phyloP scores from a whole-genome alignment of 345 rosid species.

The Dipteronia sinensis region DNA sequence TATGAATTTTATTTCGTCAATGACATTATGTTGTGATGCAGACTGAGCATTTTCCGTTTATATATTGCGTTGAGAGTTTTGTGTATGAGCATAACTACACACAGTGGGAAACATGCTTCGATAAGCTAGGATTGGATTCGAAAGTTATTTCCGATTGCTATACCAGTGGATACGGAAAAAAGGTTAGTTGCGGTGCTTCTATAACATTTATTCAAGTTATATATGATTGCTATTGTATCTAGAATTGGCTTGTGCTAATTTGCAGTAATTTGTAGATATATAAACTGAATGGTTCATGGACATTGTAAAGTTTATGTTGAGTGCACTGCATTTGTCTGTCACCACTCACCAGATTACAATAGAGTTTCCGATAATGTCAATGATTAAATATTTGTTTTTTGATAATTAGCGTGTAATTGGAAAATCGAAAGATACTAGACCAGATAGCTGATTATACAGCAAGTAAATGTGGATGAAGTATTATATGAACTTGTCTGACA shows the following conservation, averaged over 20 bases:
- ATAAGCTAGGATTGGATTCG: conserved; percentile 56
- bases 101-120: conserved; percentile 78
- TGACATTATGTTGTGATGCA: conserved; percentile 38
- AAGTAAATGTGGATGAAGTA: not conserved
- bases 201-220: conserved; percentile 1
- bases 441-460: not conserved
- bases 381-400: not conserved
- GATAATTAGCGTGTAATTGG: not conserved
- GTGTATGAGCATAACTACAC: conserved; percentile 50
- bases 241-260: not conserved
- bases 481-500: too few relatives aligned
- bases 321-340: not conserved
- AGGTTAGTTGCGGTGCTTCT: conserved; percentile 45
- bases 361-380: not conserved
- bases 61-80: conserved; percentile 71
- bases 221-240: not conserved
- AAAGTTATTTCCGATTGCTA: conserved; percentile 64
- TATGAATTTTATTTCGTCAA: not conserved
- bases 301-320: not conserved
- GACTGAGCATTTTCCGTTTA: conserved; percentile 76
- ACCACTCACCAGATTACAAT: not conserved
- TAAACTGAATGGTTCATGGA: not conserved
- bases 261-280: not conserved
- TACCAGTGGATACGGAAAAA: conserved; percentile 52
- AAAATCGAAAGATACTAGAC: not conserved